These are phyloP conservation scores for Neurospora tetrasperma DNA, from an alignment of 495 filamentous ascomycete genomes.

Conservation along the genomic window DNA sequence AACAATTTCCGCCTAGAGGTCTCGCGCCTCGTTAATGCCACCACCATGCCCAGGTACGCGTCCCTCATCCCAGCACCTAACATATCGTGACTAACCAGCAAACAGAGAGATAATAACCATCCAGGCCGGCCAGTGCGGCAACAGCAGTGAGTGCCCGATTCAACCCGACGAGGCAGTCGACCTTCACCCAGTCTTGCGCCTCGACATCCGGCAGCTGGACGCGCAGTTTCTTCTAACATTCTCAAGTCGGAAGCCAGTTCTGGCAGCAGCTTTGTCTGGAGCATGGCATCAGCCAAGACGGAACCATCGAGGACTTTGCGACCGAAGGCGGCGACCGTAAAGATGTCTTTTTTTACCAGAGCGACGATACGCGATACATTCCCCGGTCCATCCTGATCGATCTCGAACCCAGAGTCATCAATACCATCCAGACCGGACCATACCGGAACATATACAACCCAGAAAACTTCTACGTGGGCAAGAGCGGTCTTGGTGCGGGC, in stretches of 20 bases:
- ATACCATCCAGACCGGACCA: conserved; percentile 80
- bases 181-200: not conserved
- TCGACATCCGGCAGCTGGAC: not conserved
- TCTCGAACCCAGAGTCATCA: conserved; percentile 86
- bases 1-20: conserved; percentile 1
- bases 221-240: conserved; percentile 3
- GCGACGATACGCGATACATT: conserved; percentile 96
- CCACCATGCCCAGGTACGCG: conserved; percentile 41
- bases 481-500: conserved; percentile 82
- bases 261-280: conserved; percentile 97
- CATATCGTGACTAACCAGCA: not conserved
- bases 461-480: conserved; percentile 93
- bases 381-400: conserved; percentile 92
- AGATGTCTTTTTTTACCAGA: conserved; percentile 99
- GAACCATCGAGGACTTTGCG: conserved; percentile 90
- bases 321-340: conserved; percentile 95
- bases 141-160: conserved; percentile 65
- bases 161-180: not conserved
- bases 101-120: conserved; percentile 98
- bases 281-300: conserved; percentile 94
- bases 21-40: conserved; percentile 17
- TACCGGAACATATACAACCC: conserved; percentile 99
- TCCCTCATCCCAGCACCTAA: not conserved
- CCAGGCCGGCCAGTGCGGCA: conserved; percentile 98
- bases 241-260: conserved; percentile 79